Base-by-base conservation (phyloP, 257 asterid genomes). In the Thymus mandschuricus region DNA sequence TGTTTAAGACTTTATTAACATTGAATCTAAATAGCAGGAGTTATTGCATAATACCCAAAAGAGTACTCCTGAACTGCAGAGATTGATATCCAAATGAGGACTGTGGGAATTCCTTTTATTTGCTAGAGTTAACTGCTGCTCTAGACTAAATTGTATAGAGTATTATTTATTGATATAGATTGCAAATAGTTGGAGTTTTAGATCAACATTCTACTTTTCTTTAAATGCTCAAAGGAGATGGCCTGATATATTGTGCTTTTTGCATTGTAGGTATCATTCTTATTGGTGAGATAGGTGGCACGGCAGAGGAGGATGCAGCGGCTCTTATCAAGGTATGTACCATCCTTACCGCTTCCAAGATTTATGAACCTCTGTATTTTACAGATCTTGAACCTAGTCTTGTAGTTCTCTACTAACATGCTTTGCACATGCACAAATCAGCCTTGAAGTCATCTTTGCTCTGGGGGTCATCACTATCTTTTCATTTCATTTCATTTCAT, bases 301-400 rank as follows among this genome's bases (percentile, higher is more conserved):
- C 97, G n/a, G 97, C 97, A 31, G 98, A 93, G 84, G 98, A 93
- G 82, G 98, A 93, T 72, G 98, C 96, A 69, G 97, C 97, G 0
- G 92, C 97, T 67, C 91, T 93, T 58, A 89, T 93, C 81, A 93
- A 91, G 96, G 98, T 93, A 60, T 48, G 12, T 40, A 4, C 44
- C 35, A 9, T 29, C 51, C 45, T 72, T 11, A 40, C n/a, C 30
- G 64, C 57, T 71, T 68, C 75, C 3, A 71, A 65, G 62, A 44
- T 59, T 15, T 6, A 44, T 41, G 48, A 58, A 55, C 6, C 54
- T 45, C 10, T n/a, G 38, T 68, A 44, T 60, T 44, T 50, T 8
- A 4, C 31, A 8, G 15, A 21, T 13, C 33, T 15, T 40, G 15
- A 40, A 6, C 4, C 30, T 62, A 59, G 64, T 27, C 49, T 58